phyloP scores from a whole-genome alignment of 139 green algal species.

The Chlamydomonas applanata region DNA sequence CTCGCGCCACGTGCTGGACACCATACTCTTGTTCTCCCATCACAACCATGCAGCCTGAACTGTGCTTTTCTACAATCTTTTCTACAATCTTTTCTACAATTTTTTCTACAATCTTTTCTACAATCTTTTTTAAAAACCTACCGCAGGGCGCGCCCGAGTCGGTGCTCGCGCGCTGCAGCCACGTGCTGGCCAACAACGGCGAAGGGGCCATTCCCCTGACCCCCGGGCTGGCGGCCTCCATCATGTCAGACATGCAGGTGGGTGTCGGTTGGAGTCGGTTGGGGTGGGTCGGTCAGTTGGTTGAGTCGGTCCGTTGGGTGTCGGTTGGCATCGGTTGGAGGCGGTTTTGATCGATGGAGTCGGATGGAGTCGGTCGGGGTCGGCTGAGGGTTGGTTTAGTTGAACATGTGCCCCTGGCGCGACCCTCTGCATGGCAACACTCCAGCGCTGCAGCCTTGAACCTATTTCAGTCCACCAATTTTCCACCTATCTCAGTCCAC shows the following conservation, averaged over 20 bases:
- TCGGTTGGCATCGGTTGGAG: no score
- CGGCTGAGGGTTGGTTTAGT: no score
- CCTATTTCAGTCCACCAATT: no score
- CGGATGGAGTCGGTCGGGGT: no score
- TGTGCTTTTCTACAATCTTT: not conserved
- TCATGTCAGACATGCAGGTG: conserved; percentile 33
- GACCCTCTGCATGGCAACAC: no score
- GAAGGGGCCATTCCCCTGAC: conserved; percentile 50
- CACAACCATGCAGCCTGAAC: no score
- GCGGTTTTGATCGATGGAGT: no score
- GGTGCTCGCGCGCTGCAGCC: conserved; percentile 69
- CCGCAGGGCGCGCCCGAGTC: conserved; percentile 55
- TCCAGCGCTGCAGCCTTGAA: no score
- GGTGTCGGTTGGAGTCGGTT: not conserved
- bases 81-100: not conserved
- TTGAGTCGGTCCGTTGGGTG: no score
- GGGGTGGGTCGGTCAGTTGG: no score
- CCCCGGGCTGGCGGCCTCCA: not conserved
- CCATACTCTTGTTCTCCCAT: conserved; percentile 29
- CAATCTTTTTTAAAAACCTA: not conserved
- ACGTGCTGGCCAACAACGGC: conserved; percentile 59
- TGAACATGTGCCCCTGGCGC: no score
- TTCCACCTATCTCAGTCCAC: no score
- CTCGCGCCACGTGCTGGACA: conserved; percentile 60
- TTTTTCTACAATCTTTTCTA: not conserved